Conservation (phyloP, 2,329 filamentous ascomycete genomes). For the Xylariales sp. region DNA sequence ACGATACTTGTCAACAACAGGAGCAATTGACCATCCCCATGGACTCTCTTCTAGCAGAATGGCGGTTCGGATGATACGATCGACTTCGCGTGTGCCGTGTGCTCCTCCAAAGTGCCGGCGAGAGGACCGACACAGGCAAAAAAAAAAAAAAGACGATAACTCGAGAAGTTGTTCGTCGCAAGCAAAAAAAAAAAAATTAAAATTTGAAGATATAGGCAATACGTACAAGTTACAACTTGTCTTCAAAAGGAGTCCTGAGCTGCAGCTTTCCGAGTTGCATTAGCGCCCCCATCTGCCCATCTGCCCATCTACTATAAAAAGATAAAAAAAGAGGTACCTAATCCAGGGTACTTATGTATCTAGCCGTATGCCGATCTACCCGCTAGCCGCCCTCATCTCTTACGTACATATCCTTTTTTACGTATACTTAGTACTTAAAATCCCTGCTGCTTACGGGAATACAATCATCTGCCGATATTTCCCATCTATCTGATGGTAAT, state of each 20-base stretch:
- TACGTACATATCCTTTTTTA: not conserved
- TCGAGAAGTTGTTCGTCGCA: constrained; percentile 15
- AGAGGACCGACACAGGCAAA: constrained; percentile 10
- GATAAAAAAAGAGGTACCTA: too few relatives aligned
- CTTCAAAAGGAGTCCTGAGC: constrained; percentile 24
- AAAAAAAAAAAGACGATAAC: constrained; percentile 29
- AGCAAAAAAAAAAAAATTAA: not conserved
- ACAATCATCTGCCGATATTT: not conserved
- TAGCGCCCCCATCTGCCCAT: constrained; percentile 23
- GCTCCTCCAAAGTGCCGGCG: constrained; percentile 1
- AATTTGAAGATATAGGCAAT: too few relatives aligned
- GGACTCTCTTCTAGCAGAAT: not conserved
- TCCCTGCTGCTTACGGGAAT: not conserved
- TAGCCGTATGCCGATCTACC: not conserved
- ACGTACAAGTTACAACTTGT: constrained; percentile 9
- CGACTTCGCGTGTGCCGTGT: constrained; percentile 4
- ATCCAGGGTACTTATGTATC: too few relatives aligned
- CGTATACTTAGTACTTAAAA: not conserved
- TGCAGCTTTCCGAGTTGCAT: constrained; percentile 32
- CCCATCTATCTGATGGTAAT: too few relatives aligned
- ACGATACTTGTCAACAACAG: not conserved
- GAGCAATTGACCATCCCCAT: not conserved
- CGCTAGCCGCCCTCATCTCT: not conserved
- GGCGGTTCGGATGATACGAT: constrained; percentile 1
- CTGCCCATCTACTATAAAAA: not conserved